Base-by-base conservation (phyloP, 2,329 filamentous ascomycete genomes). In the Albifimbria verrucaria region DNA sequence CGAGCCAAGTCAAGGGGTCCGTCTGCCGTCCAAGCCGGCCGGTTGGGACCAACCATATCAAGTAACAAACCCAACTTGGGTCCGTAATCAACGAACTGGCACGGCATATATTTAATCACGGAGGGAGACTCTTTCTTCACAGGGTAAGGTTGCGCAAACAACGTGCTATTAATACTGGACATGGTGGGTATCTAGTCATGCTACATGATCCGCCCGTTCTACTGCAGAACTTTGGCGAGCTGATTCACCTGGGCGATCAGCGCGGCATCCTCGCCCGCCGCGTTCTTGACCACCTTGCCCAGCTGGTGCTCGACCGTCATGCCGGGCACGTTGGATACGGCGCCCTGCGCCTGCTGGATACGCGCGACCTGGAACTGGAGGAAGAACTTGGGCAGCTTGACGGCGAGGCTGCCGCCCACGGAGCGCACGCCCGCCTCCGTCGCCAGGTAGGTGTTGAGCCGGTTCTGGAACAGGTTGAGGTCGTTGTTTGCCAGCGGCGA, bases 311-410 rank as follows among this genome's bases (percentile, higher is more conserved):
- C 76, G 10, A 85, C 80, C 63, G 79, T 77, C 61, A 71, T 66
- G 9, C 76, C 79, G 0, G 82, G 66, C n/a, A 70, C 77, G 1
- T 72, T 69, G 2, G 80, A 81, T 42, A 75, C 65, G 49, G 77
- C 78, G 0, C 82, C 82, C 68, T 84, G 79, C 0, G 82, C 82
- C 0, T 80, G 82, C 67, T 81, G 73, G 58, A 85, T 84, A 21
- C 82, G 72, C 41, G 77, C 76, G 28, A 85, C 74, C 67, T 86
- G 82, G 65, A 83, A 79, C 54, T 77, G 69, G 42, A 85, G 64
- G 65, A 85, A 85, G 76, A 86, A 86, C 67, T 85, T 85, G 56
- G 82, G 82, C 5, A 80, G 78, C 67, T 85, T 85, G 68, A 85
- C 79, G 2, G 73, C 77, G 18, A 85, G 68, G 52, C 62, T 73